These are phyloP conservation scores for Sequoia sempervirens DNA, from an alignment of 75 land plant species.

Conservation along the genomic window DNA sequence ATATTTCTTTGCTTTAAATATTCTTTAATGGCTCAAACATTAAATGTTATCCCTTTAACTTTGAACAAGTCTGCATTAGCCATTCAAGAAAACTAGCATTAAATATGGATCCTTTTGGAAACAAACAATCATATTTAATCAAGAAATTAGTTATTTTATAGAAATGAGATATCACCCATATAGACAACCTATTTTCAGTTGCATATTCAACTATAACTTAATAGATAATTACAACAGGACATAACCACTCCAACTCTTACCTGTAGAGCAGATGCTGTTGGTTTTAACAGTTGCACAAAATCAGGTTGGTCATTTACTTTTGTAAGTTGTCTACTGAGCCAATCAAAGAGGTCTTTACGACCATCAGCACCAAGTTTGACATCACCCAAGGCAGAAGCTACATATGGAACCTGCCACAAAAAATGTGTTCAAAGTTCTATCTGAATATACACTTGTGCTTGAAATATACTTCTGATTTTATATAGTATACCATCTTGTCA, in stretches of 20 bases:
- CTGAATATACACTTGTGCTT: background rate
- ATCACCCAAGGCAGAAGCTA: conserved; percentile 39
- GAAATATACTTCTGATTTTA: background rate
- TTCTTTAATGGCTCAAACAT: background rate
- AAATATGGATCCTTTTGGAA: background rate
- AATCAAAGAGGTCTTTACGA: conserved; percentile 48
- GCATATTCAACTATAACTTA: background rate
- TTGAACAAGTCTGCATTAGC: background rate
- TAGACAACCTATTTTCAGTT: background rate
- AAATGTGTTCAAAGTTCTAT: background rate
- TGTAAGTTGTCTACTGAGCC: conserved; percentile 31
- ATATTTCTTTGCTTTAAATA: background rate
- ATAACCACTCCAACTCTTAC: conserved; percentile 3
- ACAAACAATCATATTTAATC: background rate
- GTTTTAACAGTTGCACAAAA: conserved; percentile 29
- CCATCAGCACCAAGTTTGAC: conserved; percentile 47
- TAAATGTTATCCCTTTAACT: background rate
- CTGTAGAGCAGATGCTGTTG: conserved; percentile 32
- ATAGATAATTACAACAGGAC: background rate
- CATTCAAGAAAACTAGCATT: background rate
- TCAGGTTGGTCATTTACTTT: conserved; percentile 28
- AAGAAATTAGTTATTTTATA: background rate
- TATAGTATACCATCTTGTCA: conserved; percentile 33
- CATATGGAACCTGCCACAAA: conserved; percentile 30
- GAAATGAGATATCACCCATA: background rate